Evolutionary conservation across 1,139 yeast genomes (phyloP), one percentile per base, ranked within the genome.

Genomic region (Blastobotrys indianensis): DNA sequence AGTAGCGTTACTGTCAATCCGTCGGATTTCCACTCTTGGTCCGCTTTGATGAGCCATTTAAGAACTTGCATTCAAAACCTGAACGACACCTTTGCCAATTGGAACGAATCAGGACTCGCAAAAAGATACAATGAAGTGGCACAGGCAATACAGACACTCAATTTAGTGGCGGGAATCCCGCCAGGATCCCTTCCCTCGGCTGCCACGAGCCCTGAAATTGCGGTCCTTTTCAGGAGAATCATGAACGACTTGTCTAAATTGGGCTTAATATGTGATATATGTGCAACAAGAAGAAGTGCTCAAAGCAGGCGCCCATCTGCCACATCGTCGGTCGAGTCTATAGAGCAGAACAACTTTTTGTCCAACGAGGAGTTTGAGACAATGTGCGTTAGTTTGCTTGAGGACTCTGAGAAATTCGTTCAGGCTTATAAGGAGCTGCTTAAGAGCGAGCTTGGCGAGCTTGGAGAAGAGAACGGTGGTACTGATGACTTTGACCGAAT

Each of bases 151-250:
- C 61, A 58, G 40, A 54, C 52, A 15, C 53, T 60, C 13, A 51
- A 58, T 25, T 45, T 57, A 15, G 51, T 55, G 42, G 54, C 61
- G 1, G 63, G 64, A 6, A 54, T 59, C 32, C 63, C 63, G 2
- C 59, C 60, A 9, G 62, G 63, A 11, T 52, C 62, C 1, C 48
- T 51, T 17, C 63, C 62, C 7, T 49, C 57, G 6, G 41, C 54
- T 12, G 33, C 51, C 2, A 57, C 58, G 15, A 47, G 51, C 32
- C 44, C 54, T 9, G 60, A 53, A 9, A 46, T 59, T 12, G 52
- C 62, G 9, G 48, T 54, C 10, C 47, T 57, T 12, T 60, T 52
- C 41, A 52, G 62, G 16, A 48, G 54, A 13, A 53, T 56, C 51
- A 53, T 59, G 51, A 55, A 54, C 15, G 43, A 53, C n/a, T 41